phyloP scores from a whole-genome alignment of 306 rosid genomes.

The Acacia crassicarpa region DNA sequence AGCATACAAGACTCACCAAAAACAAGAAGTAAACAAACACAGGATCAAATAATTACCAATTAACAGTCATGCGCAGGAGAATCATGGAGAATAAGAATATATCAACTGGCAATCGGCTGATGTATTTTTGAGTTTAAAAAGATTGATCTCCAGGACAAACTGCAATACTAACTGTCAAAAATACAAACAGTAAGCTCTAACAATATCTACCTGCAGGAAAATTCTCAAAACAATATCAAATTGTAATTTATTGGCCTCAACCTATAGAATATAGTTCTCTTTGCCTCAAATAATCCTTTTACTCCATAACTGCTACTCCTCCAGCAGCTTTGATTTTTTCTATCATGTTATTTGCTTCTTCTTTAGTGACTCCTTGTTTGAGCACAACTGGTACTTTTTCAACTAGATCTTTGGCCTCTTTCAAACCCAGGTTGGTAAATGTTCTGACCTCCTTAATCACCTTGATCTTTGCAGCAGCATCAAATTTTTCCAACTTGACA shows the following conservation, averaged over 20 bases:
- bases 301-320: constrained; percentile 55
- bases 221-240: background rate
- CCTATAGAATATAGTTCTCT: background rate
- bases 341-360: constrained; percentile 49
- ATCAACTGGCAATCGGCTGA: background rate
- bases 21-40: background rate
- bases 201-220: background rate
- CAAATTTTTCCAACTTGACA: constrained; percentile 52
- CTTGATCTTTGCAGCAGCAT: constrained; percentile 53
- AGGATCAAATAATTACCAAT: background rate
- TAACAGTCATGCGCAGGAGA: background rate
- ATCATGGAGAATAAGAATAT: background rate
- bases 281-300: constrained; percentile 9
- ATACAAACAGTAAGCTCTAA: background rate
- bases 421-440: constrained; percentile 50
- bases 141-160: background rate
- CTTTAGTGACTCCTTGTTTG: constrained; percentile 56
- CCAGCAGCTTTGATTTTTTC: constrained; percentile 57
- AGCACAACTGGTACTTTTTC: constrained; percentile 50
- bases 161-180: background rate
- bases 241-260: background rate
- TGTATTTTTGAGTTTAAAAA: background rate
- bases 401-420: constrained; percentile 60
- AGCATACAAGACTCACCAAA: background rate
- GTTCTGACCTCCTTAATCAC: constrained; percentile 59